Evolutionary conservation across 768 basidiomycete species (phyloP).

Genomic region (Russula sp.): DNA sequence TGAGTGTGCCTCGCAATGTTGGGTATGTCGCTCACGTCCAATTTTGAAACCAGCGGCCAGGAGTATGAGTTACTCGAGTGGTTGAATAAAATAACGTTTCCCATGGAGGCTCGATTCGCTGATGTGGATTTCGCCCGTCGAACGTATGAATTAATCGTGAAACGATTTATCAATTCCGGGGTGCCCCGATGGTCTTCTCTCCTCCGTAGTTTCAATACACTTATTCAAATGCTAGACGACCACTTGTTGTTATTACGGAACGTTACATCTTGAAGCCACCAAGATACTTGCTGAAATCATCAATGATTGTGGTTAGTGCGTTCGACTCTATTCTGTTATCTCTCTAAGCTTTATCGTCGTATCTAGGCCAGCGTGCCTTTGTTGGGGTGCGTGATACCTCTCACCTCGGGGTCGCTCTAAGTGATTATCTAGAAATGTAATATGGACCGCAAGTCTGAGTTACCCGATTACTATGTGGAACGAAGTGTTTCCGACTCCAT

Average conservation of each 20-base stretch:
- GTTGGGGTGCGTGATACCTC: conserved; percentile 56
- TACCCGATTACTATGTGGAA: conserved; percentile 67
- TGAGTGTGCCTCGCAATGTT: conserved; percentile 27
- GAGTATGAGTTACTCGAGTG: conserved; percentile 87
- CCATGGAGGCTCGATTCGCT: conserved; percentile 71
- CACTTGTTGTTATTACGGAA: conserved; percentile 89
- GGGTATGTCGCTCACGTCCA: background rate
- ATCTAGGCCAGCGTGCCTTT: conserved; percentile 74
- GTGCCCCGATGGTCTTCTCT: conserved; percentile 41
- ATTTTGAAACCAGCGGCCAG: conserved; percentile 51
- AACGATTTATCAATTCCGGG: conserved; percentile 63
- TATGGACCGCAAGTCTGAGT: conserved; percentile 78
- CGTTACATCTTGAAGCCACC: conserved; percentile 73
- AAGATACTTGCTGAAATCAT: conserved; percentile 76
- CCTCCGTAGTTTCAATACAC: background rate
- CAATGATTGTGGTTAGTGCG: conserved; percentile 47
- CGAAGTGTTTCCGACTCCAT: conserved; percentile 54
- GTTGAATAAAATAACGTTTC: conserved; percentile 82
- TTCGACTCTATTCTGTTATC: background rate
- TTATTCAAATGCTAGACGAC: conserved; percentile 57
- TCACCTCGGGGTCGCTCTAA: background rate
- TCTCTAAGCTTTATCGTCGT: background rate
- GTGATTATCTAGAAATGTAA: conserved; percentile 64
- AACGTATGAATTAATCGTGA: conserved; percentile 67
- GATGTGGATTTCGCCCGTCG: conserved; percentile 63